Conservation (phyloP, 257 asterid species). For the Solanum dulcamara region DNA sequence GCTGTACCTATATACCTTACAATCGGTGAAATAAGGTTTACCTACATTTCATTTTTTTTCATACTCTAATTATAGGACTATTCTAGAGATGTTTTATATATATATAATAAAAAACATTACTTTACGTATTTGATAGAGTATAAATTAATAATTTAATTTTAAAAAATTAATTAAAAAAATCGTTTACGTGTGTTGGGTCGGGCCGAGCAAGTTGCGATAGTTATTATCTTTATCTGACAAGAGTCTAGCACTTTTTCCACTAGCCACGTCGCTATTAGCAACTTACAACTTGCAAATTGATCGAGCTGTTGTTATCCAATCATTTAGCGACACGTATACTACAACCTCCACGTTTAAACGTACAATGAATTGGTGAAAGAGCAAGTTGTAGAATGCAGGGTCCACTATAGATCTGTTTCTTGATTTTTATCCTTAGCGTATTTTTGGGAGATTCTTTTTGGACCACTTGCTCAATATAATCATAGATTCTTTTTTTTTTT, state of each 20-base stretch:
- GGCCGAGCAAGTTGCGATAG: neutral
- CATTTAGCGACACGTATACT: slow-evolving; percentile 1
- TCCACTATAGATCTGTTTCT: neutral
- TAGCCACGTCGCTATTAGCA: slow-evolving; percentile 3
- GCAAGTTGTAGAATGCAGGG: slow-evolving; percentile 11
- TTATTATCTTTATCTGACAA: neutral
- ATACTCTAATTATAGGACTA: too few species aligned
- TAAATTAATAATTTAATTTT: too few species aligned
- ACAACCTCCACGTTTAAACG: slow-evolving; percentile 4
- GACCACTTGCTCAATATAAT: neutral
- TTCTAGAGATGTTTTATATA: too few species aligned
- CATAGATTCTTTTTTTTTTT: neutral
- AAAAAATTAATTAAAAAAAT: too few species aligned
- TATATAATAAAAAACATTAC: too few species aligned
- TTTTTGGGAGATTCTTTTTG: slow-evolving; percentile 6
- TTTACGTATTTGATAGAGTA: too few species aligned
- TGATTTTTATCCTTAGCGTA: slow-evolving; percentile 3
- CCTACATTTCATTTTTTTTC: too few species aligned
- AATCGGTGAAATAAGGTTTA: too few species aligned
- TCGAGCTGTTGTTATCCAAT: slow-evolving; percentile 6
- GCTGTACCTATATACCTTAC: too few species aligned
- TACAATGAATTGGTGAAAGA: neutral
- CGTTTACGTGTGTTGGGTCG: neutral
- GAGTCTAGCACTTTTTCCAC: neutral
- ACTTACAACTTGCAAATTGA: slow-evolving; percentile 1